Evolutionary conservation across 2,329 filamentous ascomycete species (phyloP).

Genomic region (Setomelanomma holmii): DNA sequence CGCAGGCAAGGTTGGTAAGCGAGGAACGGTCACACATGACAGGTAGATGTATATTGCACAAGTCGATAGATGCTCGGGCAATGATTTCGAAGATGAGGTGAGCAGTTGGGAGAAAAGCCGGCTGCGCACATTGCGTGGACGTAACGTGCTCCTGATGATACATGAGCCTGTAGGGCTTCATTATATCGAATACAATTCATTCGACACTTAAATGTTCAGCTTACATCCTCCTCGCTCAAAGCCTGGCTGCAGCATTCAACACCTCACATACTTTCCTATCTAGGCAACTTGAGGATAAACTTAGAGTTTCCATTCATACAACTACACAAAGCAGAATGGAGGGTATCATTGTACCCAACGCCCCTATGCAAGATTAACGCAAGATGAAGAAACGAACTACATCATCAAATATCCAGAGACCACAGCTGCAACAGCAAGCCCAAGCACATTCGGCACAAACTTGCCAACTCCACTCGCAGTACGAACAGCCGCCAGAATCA

Average conservation of each 20-base stretch:
- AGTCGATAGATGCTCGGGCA: too few species aligned
- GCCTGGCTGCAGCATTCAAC: not conserved
- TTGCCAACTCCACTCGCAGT: slow-evolving; percentile 30
- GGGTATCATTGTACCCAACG: not conserved
- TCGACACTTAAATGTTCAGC: too few species aligned
- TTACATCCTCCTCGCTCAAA: not conserved
- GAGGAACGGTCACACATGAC: slow-evolving; percentile 6
- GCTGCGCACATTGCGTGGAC: too few species aligned
- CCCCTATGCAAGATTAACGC: not conserved
- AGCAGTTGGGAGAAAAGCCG: too few species aligned
- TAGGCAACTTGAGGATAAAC: not conserved
- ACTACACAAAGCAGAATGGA: not conserved
- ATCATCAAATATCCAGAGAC: slow-evolving; percentile 24
- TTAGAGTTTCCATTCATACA: not conserved
- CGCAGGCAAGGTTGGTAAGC: slow-evolving; percentile 9
- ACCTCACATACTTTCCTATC: not conserved
- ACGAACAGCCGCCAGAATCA: slow-evolving; percentile 25
- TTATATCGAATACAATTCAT: too few species aligned
- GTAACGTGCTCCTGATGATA: too few species aligned
- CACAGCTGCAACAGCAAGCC: slow-evolving; percentile 22
- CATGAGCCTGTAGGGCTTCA: too few species aligned
- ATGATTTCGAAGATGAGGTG: too few species aligned
- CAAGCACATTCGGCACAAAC: slow-evolving; percentile 32
- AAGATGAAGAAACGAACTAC: slow-evolving; percentile 1
- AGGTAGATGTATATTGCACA: slow-evolving; percentile 8